Percentiles rank a stretch among this genome's conserved stretches.
These are phyloP conservation scores for Pseudopyrenochaeta lycopersici DNA, from an alignment of 2,329 filamentous ascomycete genomes.

Conservation along the genomic window DNA sequence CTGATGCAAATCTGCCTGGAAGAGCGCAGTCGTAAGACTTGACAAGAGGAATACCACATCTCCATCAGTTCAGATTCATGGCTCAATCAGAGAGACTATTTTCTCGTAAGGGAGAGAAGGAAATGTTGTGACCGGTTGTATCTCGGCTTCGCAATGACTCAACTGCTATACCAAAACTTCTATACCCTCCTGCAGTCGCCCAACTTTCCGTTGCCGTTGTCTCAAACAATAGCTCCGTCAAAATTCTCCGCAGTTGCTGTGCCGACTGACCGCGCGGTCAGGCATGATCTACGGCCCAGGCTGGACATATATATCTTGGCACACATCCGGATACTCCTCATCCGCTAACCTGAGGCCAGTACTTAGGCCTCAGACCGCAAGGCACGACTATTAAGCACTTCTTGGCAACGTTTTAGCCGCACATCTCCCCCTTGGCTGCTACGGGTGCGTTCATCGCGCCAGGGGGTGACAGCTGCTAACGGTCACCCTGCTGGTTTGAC, in stretches of 20 bases:
- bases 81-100: too few species aligned
- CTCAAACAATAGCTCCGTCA: conserved; percentile 8
- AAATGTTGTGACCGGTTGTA: neutral
- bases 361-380: conserved; percentile 23
- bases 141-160: too few species aligned
- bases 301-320: conserved; percentile 19
- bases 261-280: neutral
- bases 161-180: neutral
- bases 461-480: conserved; percentile 21
- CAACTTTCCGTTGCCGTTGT: conserved; percentile 5
- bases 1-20: neutral
- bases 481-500: conserved; percentile 11
- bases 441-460: conserved; percentile 26
- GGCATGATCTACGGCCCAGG: conserved; percentile 12
- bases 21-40: neutral
- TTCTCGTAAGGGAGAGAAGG: neutral
- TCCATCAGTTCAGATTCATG: neutral
- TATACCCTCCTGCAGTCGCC: neutral
- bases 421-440: conserved; percentile 34
- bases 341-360: conserved; percentile 29
- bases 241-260: conserved; percentile 10
- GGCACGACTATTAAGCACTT: conserved; percentile 30
- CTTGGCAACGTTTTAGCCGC: conserved; percentile 38
- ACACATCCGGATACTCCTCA: conserved; percentile 16
- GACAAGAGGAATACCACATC: neutral